Evolutionary conservation across 2,329 filamentous ascomycete genomes (phyloP).

Genomic region (Zymoseptoria passerinii): DNA sequence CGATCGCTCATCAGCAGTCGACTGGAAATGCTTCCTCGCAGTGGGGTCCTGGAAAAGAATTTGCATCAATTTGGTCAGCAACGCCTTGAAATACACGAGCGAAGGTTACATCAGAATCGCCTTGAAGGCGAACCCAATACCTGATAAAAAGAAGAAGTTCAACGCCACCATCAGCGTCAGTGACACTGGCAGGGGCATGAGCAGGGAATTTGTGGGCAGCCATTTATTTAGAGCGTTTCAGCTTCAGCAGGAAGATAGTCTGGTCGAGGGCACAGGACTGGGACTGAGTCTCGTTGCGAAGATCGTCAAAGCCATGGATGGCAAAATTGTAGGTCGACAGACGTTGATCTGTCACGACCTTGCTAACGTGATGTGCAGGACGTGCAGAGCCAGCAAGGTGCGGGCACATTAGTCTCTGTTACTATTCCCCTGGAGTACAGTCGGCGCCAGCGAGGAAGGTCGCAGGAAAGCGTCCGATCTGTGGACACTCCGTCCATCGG

Average conservation of each 20-base stretch:
- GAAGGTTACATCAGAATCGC: slow-evolving; percentile 35
- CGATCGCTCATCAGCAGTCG: slow-evolving; percentile 24
- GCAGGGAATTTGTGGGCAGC: slow-evolving; percentile 52
- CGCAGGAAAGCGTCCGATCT: background rate
- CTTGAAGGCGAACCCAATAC: slow-evolving; percentile 13
- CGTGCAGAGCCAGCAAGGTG: slow-evolving; percentile 3
- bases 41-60: slow-evolving; percentile 41
- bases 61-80: slow-evolving; percentile 41
- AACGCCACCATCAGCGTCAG: slow-evolving; percentile 35
- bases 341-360: background rate
- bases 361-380: background rate
- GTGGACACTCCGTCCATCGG: background rate
- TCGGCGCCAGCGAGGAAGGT: slow-evolving; percentile 4
- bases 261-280: slow-evolving; percentile 55
- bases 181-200: slow-evolving; percentile 61
- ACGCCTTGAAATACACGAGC: slow-evolving; percentile 42
- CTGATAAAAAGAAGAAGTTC: slow-evolving; percentile 13
- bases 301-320: slow-evolving; percentile 53
- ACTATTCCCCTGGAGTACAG: slow-evolving; percentile 17
- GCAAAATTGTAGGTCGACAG: slow-evolving; percentile 29
- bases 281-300: slow-evolving; percentile 56
- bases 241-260: slow-evolving; percentile 55
- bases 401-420: slow-evolving; percentile 14
- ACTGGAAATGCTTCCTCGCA: slow-evolving; percentile 39
- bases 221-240: slow-evolving; percentile 56